Evolutionary conservation across 179 eudicot genomes (phyloP), one percentile per base, ranked within the genome.

Genomic region (Heliamphora pulchella): DNA sequence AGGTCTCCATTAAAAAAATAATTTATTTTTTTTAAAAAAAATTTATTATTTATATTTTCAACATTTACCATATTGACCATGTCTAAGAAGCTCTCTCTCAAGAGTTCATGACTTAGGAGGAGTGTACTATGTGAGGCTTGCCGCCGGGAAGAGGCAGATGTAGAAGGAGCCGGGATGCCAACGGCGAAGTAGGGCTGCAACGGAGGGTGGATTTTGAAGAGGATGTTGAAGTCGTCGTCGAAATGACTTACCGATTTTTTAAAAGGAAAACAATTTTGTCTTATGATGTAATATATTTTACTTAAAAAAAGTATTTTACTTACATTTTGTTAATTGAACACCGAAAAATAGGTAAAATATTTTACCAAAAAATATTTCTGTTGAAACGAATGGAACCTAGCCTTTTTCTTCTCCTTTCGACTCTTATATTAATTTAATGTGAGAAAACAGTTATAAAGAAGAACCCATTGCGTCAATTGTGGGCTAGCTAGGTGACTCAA

Each of bases 201-300:
- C 0, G 76, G 41, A 41, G 86, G 78, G 11, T 86, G 50, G n/a
- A 86, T 80, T 59, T 43, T 59, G 76, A 91, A 91, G 9, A 91
- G 76, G 2, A 85, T 79, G 81, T 92, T 90, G 77, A 89, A 92
- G 77, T 90, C 96, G 31, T 92, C 89, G 54, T 54, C 76, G 0
- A 83, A 31, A 31, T 31, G 31, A 31, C 31, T 31, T 31, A 31
- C 31, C 31, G 31, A 31, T 31, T 31, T 31, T 31, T 31, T 31
- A 31, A 31, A 31, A 31, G 31, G 31, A 31, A 31, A 31, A 31
- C 31, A 31, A 31, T 31, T 31, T 31, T 31, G 31, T 31, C 31
- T 31, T 31, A 31, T 31, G 31, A 31, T 0, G 31, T 31, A 31
- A 31, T 31, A 31, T 31, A 31, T 31, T 31, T 31, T 31, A 31